A percentile compares a stretch with the other conserved stretches of the same genome.
phyloP scores from a whole-genome alignment of 1,139 yeast genomes.

The Candida mesenterica region DNA sequence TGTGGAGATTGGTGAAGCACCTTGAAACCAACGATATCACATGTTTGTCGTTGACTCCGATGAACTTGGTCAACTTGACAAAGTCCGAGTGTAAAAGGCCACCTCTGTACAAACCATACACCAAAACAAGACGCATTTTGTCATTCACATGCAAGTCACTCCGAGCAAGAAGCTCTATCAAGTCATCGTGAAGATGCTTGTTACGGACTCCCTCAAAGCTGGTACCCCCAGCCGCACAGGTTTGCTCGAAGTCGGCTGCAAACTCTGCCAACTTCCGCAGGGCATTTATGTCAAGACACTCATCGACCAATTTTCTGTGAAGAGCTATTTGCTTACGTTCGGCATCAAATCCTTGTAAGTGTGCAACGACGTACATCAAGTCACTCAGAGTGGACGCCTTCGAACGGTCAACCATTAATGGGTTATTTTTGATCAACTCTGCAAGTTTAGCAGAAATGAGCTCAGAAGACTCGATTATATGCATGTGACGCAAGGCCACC shows the following conservation, averaged over 20 bases:
- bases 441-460: conserved; percentile 58
- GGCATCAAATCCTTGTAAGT: conserved; percentile 64
- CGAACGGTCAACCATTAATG: conserved; percentile 62
- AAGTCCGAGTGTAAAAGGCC: conserved; percentile 80
- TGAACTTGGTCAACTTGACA: conserved; percentile 65
- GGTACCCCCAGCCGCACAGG: conserved; percentile 70
- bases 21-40: conserved; percentile 43
- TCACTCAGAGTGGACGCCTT: conserved; percentile 62
- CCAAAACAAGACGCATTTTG: conserved; percentile 71
- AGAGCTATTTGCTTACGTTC: conserved; percentile 60
- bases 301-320: conserved; percentile 61
- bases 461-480: conserved; percentile 75
- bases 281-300: conserved; percentile 52
- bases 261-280: conserved; percentile 56
- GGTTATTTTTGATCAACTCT: conserved; percentile 70
- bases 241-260: conserved; percentile 72
- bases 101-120: conserved; percentile 80
- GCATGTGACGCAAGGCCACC: conserved; percentile 70
- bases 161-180: conserved; percentile 58
- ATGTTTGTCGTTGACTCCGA: conserved; percentile 61
- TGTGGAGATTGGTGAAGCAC: conserved; percentile 63
- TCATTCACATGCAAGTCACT: conserved; percentile 54
- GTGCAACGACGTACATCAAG: conserved; percentile 64
- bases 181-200: conserved; percentile 63
- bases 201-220: conserved; percentile 68